Base-by-base conservation (phyloP, 2,329 filamentous ascomycete species). In the Ascochyta lentis region DNA sequence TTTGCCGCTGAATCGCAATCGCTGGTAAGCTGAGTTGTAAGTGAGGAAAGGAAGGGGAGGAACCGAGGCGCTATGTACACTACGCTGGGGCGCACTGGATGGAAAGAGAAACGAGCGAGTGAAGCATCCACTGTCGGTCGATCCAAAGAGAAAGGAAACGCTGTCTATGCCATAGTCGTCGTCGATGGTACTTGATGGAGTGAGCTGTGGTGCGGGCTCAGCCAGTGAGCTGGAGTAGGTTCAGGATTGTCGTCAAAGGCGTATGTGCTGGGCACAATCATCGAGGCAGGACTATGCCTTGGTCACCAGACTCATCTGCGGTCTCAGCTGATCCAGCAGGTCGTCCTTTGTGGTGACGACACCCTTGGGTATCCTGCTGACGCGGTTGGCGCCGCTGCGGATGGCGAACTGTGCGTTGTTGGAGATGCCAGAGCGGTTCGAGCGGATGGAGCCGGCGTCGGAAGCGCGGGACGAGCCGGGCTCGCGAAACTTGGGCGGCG, bases 361-460 rank as follows among this genome's bases (percentile, higher is more conserved):
- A 64, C 93, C 91, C 54, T 86, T 88, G 0, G 93, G 92, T 58
- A 97, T 84, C 45, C 90, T 87, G 72, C 91, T 95, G 62, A 97
- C 86, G 60, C 93, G 90, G 69, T 96, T 94, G 41, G 92, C 92
- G 62, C 93, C 93, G 54, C 80, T 84, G 62, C 92, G 90, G 67
- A 96, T 87, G 6, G 67, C 91, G 89, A 58, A 86, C 80, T 47
- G 86, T 78, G 70, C 92, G 85, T 47, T 78, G 4, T 86, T 82
- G 5, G 91, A 96, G 66, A 96, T 87, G 46, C 90, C 92, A 39
- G 87, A 91, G 45, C 86, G 84, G 79, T 91, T 91, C 76, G 90
- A 91, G 66, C 84, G 84, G 58, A 83, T 80, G 37, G 77, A 80
- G 46, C 78, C 80, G 8, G 78, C 77, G 54, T 82, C 80, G 24